phyloP scores from a whole-genome alignment of 768 basidiomycete genomes.

The Aureoboletus auriporus region DNA sequence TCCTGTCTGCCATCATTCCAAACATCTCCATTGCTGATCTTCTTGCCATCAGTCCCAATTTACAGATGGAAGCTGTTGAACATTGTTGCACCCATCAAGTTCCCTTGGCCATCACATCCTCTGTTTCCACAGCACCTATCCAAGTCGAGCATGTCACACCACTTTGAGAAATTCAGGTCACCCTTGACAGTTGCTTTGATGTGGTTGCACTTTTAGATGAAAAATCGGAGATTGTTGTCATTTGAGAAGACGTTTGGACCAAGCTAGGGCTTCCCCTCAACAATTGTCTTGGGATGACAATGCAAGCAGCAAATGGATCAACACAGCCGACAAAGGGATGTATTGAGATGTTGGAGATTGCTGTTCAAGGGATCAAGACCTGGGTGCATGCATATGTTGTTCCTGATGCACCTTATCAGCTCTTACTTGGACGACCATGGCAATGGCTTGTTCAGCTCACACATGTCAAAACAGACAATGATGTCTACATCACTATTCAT shows the following conservation, averaged over 20 bases:
- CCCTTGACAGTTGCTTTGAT: background rate
- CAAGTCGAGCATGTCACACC: conserved; percentile 6
- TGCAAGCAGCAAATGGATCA: conserved; percentile 20
- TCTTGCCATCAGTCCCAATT: conserved; percentile 12
- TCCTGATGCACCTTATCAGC: conserved; percentile 11
- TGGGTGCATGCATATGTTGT: conserved; percentile 24
- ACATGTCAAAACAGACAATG: conserved; percentile 4
- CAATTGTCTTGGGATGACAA: conserved; percentile 11
- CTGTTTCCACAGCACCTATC: background rate
- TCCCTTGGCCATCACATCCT: background rate
- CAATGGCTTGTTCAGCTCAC: conserved; percentile 11
- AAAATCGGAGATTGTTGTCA: conserved; percentile 24
- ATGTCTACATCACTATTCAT: background rate
- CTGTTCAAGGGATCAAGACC: conserved; percentile 14
- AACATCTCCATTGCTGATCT: conserved; percentile 8
- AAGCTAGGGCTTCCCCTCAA: conserved; percentile 14
- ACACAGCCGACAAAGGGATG: conserved; percentile 1
- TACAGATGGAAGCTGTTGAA: conserved; percentile 5
- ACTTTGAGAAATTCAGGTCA: background rate
- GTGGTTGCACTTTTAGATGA: background rate
- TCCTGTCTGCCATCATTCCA: conserved; percentile 1
- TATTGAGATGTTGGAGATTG: conserved; percentile 6
- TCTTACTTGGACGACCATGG: conserved; percentile 21
- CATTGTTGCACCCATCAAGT: conserved; percentile 1
- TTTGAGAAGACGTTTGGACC: conserved; percentile 14